phyloP scores from a whole-genome alignment of 345 rosid genomes.

The Salix dunnii region DNA sequence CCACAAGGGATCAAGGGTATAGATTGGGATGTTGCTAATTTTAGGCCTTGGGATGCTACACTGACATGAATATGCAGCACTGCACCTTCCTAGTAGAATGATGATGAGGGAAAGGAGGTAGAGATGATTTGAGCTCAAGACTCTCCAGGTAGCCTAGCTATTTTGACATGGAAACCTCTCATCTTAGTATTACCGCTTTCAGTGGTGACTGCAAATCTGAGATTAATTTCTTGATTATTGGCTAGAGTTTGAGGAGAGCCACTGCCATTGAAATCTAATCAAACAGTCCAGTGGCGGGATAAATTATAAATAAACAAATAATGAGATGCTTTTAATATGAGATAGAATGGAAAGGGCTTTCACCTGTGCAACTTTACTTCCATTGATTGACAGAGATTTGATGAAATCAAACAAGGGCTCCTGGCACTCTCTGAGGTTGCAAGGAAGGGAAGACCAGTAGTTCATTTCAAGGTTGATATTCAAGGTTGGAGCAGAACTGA shows the following conservation, averaged over 20 bases:
- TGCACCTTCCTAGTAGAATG: not conserved
- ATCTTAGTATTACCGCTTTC: not conserved
- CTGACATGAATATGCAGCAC: not conserved
- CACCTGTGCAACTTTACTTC: slow-evolving; percentile 79
- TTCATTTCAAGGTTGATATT: slow-evolving; percentile 98
- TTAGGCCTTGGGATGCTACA: not conserved
- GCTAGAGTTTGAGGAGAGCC: not conserved
- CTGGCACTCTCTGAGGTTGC: slow-evolving; percentile 83
- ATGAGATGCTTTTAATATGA: not conserved
- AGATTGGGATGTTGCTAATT: not conserved
- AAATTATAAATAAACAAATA: not conserved
- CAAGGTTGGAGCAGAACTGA: slow-evolving; percentile 85
- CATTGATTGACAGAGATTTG: slow-evolving; percentile 63
- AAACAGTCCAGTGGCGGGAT: not conserved
- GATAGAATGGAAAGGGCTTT: slow-evolving; percentile 16
- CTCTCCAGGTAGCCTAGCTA: not conserved
- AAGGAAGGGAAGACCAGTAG: slow-evolving; percentile 89
- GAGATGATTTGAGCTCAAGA: not conserved
- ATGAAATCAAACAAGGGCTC: slow-evolving; percentile 86
- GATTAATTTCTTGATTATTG: not conserved
- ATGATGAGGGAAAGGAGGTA: not conserved
- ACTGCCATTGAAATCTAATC: not conserved
- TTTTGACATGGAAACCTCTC: not conserved
- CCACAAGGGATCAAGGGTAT: not conserved
- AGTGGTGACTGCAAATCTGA: too few relatives aligned